Evolutionary conservation across 768 basidiomycete species (phyloP).

Genomic region (Auriscalpium vulgare): DNA sequence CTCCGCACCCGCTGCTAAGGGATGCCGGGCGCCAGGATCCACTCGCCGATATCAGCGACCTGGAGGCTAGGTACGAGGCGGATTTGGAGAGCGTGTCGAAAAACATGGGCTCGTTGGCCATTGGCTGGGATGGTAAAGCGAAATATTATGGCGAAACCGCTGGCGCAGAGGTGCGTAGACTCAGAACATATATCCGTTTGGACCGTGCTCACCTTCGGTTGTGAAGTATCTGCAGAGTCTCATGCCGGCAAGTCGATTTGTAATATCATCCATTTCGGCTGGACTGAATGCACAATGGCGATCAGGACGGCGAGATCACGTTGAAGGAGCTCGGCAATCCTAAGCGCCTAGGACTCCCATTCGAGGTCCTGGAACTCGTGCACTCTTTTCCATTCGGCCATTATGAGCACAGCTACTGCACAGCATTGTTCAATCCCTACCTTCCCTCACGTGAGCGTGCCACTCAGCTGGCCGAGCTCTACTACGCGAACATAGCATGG

Average conservation of each 20-base stretch:
- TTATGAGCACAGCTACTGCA: slow-evolving; percentile 30
- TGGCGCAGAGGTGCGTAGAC: slow-evolving; percentile 35
- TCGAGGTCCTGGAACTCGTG: slow-evolving; percentile 36
- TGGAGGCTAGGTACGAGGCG: slow-evolving; percentile 10
- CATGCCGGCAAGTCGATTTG: slow-evolving; percentile 4
- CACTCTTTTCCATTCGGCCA: slow-evolving; percentile 46
- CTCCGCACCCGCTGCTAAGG: slow-evolving; percentile 4
- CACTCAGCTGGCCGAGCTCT: slow-evolving; percentile 32
- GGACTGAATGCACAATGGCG: too few relatives aligned
- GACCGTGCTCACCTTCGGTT: too few relatives aligned
- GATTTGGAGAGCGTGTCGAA: slow-evolving; percentile 27
- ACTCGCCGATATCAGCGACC: neutral
- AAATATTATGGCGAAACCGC: slow-evolving; percentile 44
- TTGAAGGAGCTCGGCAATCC: slow-evolving; percentile 7
- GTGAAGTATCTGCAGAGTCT: slow-evolving; percentile 17
- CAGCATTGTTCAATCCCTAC: slow-evolving; percentile 13
- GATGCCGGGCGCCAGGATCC: neutral
- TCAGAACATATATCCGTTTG: too few relatives aligned
- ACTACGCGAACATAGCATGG: slow-evolving; percentile 39
- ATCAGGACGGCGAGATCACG: too few relatives aligned
- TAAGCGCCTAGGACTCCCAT: slow-evolving; percentile 29
- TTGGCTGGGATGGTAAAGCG: slow-evolving; percentile 40
- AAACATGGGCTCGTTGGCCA: slow-evolving; percentile 39
- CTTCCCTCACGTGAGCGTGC: slow-evolving; percentile 22
- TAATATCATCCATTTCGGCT: too few relatives aligned